phyloP scores from a whole-genome alignment of 73 alveolate species.

The Symbiodinium natans region DNA sequence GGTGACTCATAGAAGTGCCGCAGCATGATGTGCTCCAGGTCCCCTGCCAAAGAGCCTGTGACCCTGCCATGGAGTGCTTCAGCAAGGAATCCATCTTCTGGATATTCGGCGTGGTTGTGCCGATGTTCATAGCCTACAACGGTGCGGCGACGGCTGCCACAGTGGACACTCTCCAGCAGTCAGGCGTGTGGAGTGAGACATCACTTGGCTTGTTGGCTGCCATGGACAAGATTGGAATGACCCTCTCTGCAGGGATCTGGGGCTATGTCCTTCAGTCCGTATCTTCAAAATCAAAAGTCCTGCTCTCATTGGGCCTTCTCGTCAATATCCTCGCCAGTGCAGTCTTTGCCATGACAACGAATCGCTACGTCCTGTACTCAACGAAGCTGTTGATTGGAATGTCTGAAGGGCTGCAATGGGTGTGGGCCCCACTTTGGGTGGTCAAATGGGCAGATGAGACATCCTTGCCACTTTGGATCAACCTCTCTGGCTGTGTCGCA shows the following conservation, averaged over 20 bases:
- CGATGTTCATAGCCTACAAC: slow-evolving; percentile 63
- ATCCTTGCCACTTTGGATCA: slow-evolving; percentile 62
- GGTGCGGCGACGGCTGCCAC: slow-evolving; percentile 84
- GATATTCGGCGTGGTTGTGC: slow-evolving; percentile 30
- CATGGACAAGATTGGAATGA: slow-evolving; percentile 81
- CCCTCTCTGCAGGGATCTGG: slow-evolving; percentile 64
- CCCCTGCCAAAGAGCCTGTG: too few relatives aligned
- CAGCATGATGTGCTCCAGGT: too few relatives aligned
- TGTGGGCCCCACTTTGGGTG: slow-evolving; percentile 74
- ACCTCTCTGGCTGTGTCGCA: slow-evolving; percentile 57
- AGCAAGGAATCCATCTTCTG: slow-evolving; percentile 19
- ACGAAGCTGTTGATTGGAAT: slow-evolving; percentile 60
- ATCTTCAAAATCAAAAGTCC: slow-evolving; percentile 9
- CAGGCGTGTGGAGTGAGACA: slow-evolving; percentile 34
- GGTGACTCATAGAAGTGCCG: too few relatives aligned
- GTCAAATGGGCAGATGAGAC: slow-evolving; percentile 61
- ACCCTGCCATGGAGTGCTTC: slow-evolving; percentile 61
- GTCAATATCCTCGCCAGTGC: slow-evolving; percentile 14
- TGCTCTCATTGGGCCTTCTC: slow-evolving; percentile 29
- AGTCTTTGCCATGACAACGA: slow-evolving; percentile 19
- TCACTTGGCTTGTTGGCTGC: slow-evolving; percentile 40
- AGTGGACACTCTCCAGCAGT: slow-evolving; percentile 59
- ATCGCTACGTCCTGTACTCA: slow-evolving; percentile 51
- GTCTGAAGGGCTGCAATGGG: slow-evolving; percentile 68
- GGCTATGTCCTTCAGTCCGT: slow-evolving; percentile 47